Base-by-base conservation (phyloP, 495 filamentous ascomycete genomes). In the Penicillium paxilli region DNA sequence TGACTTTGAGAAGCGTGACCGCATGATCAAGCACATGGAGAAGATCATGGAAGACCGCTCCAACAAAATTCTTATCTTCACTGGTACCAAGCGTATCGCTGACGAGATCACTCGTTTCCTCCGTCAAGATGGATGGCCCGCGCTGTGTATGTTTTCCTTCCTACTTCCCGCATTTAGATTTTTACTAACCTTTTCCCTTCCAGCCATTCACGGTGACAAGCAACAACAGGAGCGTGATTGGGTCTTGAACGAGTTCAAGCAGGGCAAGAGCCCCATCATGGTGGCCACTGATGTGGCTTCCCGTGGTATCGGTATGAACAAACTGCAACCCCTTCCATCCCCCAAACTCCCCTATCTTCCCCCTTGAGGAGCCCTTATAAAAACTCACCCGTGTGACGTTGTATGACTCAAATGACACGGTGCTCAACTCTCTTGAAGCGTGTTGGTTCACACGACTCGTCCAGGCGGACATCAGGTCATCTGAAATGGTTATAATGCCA, bases 241-340 rank as follows among this genome's bases (percentile, higher is more conserved):
- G 94, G 94, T 98, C 62, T 80, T 98, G 70, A 96, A 97, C 69
- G 94, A 98, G 72, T 98, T 98, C 83, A 98, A 98, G 86, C 91
- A 91, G 60, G 92, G 94, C 76, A 82, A 85, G 57, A 93, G 91
- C 54, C 88, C 89, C 44, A 83, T 96, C 54, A 83, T 98, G 71
- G 90, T 98, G 51, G 94, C 94, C 20, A 98, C 94, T 23, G 94
- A 98, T 73, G 94, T 98, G 48, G 94, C 94, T 46, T 95, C 94
- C 26, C 84, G 94, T 77, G 93, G 93, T 72, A 98, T 98, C 81
- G 94, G 94, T 98, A 97, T 96, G 94, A 95, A 88, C 83, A 77
- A 74, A 69, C 70, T 75, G 70, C 80, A 73, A 79, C 66, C 72
- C 75, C 74, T 68, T 62, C 70, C 71, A 65, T 73, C 72, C 67